Evolutionary conservation across 495 filamentous ascomycete species (phyloP).

Genomic region (Aspergillus mulundensis): DNA sequence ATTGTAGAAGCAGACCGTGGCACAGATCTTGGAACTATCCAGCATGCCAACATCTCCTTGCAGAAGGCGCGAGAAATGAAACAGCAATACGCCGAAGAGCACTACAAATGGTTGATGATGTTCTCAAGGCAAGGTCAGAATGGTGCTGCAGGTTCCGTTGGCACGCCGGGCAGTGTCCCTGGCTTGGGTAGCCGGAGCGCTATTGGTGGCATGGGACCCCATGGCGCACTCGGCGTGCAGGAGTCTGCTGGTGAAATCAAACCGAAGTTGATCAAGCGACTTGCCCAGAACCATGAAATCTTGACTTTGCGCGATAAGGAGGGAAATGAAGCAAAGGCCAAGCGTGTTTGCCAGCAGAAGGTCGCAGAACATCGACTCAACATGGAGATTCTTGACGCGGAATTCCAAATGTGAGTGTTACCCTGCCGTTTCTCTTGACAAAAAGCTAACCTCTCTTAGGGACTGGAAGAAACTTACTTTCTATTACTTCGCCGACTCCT

Average conservation of each 20-base stretch:
- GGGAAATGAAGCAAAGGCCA: conserved; percentile 95
- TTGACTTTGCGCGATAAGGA: conserved; percentile 86
- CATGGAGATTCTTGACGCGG: conserved; percentile 99
- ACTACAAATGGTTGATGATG: conserved; percentile 97
- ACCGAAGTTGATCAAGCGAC: conserved; percentile 91
- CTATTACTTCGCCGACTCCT: conserved; percentile 96
- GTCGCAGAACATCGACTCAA: conserved; percentile 89
- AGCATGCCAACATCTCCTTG: conserved; percentile 76
- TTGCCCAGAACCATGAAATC: conserved; percentile 88
- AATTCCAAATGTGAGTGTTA: conserved; percentile 87
- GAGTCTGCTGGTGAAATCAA: conserved; percentile 77
- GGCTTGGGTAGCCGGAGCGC: conserved; percentile 55
- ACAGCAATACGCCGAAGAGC: conserved; percentile 84
- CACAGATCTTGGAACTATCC: conserved; percentile 91
- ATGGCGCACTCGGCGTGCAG: conserved; percentile 66
- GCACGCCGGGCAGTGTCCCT: conserved; percentile 32
- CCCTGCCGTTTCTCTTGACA: not conserved
- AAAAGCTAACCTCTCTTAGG: conserved; percentile 44
- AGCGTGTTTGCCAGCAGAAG: conserved; percentile 92
- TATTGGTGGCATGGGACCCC: conserved; percentile 70
- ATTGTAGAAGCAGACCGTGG: conserved; percentile 97
- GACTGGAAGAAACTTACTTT: conserved; percentile 99
- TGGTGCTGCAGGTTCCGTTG: conserved; percentile 56
- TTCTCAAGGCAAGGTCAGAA: conserved; percentile 69
- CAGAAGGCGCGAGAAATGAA: conserved; percentile 81